Conservation (phyloP, 768 basidiomycete genomes). For the Lyophyllum semitale region DNA sequence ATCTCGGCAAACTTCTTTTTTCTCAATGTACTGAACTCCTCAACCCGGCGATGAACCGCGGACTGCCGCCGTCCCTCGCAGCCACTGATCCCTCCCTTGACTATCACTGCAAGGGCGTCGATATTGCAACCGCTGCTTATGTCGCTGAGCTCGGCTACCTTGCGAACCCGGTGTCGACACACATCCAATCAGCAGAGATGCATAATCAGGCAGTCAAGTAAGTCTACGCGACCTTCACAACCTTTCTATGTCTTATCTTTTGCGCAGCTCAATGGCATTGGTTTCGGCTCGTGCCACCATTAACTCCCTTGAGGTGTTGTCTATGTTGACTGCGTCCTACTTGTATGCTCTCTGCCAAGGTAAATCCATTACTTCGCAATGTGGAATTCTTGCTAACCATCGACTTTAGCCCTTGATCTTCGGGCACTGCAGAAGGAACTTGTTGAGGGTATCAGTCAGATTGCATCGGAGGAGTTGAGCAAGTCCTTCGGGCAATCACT, state of each 20-base stretch:
- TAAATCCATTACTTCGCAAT: slow-evolving; percentile 15
- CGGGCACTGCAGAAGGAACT: slow-evolving; percentile 76
- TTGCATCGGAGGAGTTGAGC: slow-evolving; percentile 52
- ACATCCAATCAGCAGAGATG: slow-evolving; percentile 88
- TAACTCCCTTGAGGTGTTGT: slow-evolving; percentile 75
- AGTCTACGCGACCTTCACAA: slow-evolving; percentile 24
- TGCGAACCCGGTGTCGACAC: slow-evolving; percentile 82
- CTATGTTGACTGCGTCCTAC: slow-evolving; percentile 73
- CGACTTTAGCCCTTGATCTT: slow-evolving; percentile 66
- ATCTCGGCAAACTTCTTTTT: slow-evolving; percentile 71
- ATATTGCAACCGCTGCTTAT: slow-evolving; percentile 84
- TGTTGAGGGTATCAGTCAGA: slow-evolving; percentile 44
- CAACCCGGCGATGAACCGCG: slow-evolving; percentile 79
- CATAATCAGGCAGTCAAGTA: slow-evolving; percentile 92
- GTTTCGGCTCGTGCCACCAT: slow-evolving; percentile 83
- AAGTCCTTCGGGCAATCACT: slow-evolving; percentile 43
- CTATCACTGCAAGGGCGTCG: slow-evolving; percentile 83
- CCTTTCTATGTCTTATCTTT: slow-evolving; percentile 7
- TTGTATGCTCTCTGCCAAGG: slow-evolving; percentile 74
- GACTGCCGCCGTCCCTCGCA: slow-evolving; percentile 77
- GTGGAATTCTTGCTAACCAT: not conserved
- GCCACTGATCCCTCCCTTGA: slow-evolving; percentile 80
- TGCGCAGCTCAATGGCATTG: slow-evolving; percentile 72
- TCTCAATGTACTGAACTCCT: slow-evolving; percentile 70
- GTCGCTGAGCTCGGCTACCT: slow-evolving; percentile 80